Conservation (phyloP, 176 grass and related monocot genomes). For the Bothriochloa decipiens region DNA sequence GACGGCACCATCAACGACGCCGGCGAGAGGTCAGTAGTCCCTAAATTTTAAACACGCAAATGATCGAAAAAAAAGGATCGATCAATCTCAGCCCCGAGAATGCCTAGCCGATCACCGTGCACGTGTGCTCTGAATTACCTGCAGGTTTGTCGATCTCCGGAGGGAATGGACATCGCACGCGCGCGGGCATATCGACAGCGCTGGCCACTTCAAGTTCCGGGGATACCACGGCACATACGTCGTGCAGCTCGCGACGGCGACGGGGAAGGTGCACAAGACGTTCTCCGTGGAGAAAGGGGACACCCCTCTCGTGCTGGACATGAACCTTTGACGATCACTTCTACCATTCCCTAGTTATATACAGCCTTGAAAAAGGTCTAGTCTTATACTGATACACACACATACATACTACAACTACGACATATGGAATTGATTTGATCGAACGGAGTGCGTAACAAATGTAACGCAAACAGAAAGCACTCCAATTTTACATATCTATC, state of each 20-base stretch:
- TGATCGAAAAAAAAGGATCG: background rate
- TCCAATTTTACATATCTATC: background rate
- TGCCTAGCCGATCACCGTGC: too few species aligned
- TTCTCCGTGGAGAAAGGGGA: conserved; percentile 83
- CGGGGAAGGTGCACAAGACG: conserved; percentile 46
- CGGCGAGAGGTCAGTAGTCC: conserved; percentile 39
- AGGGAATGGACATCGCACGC: conserved; percentile 71
- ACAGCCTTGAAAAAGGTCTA: background rate
- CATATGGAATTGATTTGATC: conserved; percentile 3
- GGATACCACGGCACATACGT: conserved; percentile 63
- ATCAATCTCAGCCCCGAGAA: background rate
- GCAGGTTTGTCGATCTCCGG: conserved; percentile 55
- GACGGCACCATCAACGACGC: conserved; percentile 77
- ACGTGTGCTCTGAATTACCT: background rate
- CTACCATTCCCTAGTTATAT: background rate
- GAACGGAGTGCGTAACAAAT: background rate
- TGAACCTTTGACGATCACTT: conserved; percentile 44
- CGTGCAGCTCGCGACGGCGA: conserved; percentile 52
- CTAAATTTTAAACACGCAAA: background rate
- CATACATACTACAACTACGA: background rate
- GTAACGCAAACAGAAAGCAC: conserved; percentile 2
- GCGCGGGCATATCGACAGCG: conserved; percentile 48
- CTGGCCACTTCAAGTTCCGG: conserved; percentile 66
- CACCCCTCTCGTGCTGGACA: conserved; percentile 56
- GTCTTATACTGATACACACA: background rate